Percentiles rank a stretch among this genome's conserved stretches.
Conservation (phyloP, 2,329 filamentous ascomycete species). For the Tolypocladium cylindrosporum region DNA sequence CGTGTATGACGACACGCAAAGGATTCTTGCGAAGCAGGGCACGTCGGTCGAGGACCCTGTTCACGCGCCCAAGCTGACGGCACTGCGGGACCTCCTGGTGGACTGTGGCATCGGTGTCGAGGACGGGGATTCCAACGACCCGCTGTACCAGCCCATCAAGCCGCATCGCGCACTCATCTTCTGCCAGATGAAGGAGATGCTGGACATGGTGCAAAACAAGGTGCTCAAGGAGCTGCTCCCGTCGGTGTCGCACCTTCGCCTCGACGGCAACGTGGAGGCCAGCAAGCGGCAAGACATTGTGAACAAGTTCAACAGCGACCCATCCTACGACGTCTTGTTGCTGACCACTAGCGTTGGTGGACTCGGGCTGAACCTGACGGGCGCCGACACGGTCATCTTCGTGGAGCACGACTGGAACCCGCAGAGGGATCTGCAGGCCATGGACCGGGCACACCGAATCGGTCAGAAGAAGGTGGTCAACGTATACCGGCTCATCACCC, state of each 20-base stretch:
- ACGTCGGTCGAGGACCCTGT: slow-evolving; percentile 74
- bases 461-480: slow-evolving; percentile 99
- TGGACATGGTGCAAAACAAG: slow-evolving; percentile 95
- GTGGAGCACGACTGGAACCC: slow-evolving; percentile 99
- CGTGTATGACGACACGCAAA: slow-evolving; percentile 80
- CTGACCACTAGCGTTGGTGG: slow-evolving; percentile 94
- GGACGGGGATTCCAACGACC: slow-evolving; percentile 47
- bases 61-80: slow-evolving; percentile 88
- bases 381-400: slow-evolving; percentile 97
- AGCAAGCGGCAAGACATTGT: slow-evolving; percentile 94
- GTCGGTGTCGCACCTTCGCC: slow-evolving; percentile 82
- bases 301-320: slow-evolving; percentile 97
- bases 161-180: slow-evolving; percentile 94
- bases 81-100: slow-evolving; percentile 85
- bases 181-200: slow-evolving; percentile 99
- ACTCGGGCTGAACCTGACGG: slow-evolving; percentile 87
- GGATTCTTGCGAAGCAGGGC: slow-evolving; percentile 65
- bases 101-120: slow-evolving; percentile 93
- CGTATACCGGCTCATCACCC: slow-evolving; percentile 91
- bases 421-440: slow-evolving; percentile 95
- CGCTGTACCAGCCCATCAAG: slow-evolving; percentile 72
- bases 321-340: slow-evolving; percentile 87
- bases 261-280: slow-evolving; percentile 88
- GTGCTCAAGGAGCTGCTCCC: slow-evolving; percentile 88
- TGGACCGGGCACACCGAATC: slow-evolving; percentile 97